Base-by-base conservation (phyloP, 768 basidiomycete species). In the Termitomyces sp. region DNA sequence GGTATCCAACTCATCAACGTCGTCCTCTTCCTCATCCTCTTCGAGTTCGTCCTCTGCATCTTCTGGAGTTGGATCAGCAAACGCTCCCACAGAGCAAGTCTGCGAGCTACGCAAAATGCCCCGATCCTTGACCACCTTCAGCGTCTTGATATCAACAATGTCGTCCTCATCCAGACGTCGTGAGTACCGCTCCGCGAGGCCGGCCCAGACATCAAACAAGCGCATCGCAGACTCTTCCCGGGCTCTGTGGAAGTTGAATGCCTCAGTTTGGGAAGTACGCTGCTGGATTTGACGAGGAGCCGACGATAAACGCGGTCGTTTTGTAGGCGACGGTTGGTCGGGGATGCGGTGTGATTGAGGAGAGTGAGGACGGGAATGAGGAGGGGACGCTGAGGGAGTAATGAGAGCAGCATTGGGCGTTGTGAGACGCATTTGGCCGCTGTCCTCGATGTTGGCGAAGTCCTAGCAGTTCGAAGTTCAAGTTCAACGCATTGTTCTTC, bases 111-210 rank as follows among this genome's bases (percentile, higher is more conserved):
- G 79, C 42, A 88, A 71, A 4, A 88, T 79, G 2, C 90, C 90
- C 58, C 87, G 81, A 68, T 92, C 87, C 63, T 81, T 83, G 57
- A 89, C 73, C 42, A 92, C 75, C 59, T 79, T 68, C 12, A 77
- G 80, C 12, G 82, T 84, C 55, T 75, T 72, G 3, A 93, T 72
- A 64, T 92, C 86, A 32, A 92, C 76, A 46, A 92, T 85, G 67
- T 93, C 90, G 68, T 92, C 90, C 65, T 92, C 85, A 62, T 89
- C 87, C 39, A 90, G 71, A 44, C 79, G 77, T 51, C 81, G 78
- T 34, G 80, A 77, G 66, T 91, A 87, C 26, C 87, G 80, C 48
- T 86, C 82, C 3, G 81, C 88, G 4, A 92, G 80, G 52, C 81
- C 76, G 27, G 80, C 75, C 90, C 90, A 91, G 14, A 81, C 73